A percentile compares a stretch with the other conserved stretches of the same genome.
Evolutionary conservation across 83 land plant species (phyloP).

Genomic region (Picea mariana): DNA sequence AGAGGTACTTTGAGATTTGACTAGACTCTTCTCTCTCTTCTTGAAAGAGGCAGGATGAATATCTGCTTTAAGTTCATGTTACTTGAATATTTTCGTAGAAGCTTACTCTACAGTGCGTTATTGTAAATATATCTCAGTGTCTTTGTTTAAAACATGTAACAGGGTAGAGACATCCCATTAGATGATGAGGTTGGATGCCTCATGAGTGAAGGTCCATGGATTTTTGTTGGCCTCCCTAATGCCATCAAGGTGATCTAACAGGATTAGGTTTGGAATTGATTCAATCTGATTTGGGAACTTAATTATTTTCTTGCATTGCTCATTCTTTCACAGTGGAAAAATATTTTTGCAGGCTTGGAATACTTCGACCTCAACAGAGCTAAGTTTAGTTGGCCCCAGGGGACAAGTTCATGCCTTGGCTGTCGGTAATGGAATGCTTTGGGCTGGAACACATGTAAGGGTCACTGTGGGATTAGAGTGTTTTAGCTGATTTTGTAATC

Average conservation of each 20-base stretch:
- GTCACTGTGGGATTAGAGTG: not conserved
- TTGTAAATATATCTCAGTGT: not conserved
- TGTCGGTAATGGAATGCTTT: slow-evolving; percentile 75
- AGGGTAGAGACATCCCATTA: slow-evolving; percentile 68
- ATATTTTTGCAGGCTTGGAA: slow-evolving; percentile 76
- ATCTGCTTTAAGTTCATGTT: not conserved
- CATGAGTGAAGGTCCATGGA: slow-evolving; percentile 87
- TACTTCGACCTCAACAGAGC: slow-evolving; percentile 58
- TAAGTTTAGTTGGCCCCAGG: slow-evolving; percentile 75
- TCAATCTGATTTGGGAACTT: not conserved
- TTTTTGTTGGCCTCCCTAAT: slow-evolving; percentile 89
- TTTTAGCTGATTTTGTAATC: not conserved
- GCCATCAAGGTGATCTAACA: slow-evolving; percentile 65
- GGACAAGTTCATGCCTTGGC: slow-evolving; percentile 93
- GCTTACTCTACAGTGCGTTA: not conserved
- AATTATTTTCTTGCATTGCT: not conserved
- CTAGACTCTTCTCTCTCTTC: not conserved
- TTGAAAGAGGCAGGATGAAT: not conserved
- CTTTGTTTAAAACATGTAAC: not conserved
- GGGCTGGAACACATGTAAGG: slow-evolving; percentile 89
- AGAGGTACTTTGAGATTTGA: slow-evolving; percentile 47
- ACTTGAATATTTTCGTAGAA: not conserved
- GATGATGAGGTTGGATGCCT: slow-evolving; percentile 89
- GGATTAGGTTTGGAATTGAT: not conserved
- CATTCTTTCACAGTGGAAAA: not conserved